These are phyloP conservation scores for Capsicum baccatum DNA, from an alignment of 257 asterid genomes.

Conservation along the genomic window DNA sequence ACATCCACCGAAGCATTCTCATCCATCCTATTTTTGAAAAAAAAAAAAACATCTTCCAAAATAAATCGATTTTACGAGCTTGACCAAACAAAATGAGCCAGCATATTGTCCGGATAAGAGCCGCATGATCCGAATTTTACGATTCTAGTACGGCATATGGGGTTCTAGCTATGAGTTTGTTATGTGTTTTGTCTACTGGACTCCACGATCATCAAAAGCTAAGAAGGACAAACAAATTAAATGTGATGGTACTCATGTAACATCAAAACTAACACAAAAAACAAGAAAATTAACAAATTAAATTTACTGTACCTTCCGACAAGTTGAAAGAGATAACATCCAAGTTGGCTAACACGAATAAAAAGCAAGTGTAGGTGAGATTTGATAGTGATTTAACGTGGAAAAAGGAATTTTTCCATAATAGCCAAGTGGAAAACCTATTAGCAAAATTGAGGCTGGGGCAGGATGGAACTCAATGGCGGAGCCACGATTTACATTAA, in stretches of 20 bases:
- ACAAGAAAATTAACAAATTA: background rate
- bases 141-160: conserved; percentile 18
- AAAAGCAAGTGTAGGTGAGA: conserved; percentile 20
- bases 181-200: conserved; percentile 32
- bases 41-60: no score
- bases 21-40: no score
- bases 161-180: conserved; percentile 22
- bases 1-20: no score
- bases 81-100: background rate
- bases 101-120: conserved; percentile 31
- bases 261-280: conserved; percentile 8
- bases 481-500: no score
- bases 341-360: conserved; percentile 15
- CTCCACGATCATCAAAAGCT: conserved; percentile 13
- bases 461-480: no score
- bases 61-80: no score
- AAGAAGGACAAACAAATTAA: background rate
- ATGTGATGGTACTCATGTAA: background rate
- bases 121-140: conserved; percentile 36
- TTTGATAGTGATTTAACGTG: conserved; percentile 10
- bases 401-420: conserved; percentile 20
- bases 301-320: background rate
- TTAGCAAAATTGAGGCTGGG: background rate
- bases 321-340: conserved; percentile 4
- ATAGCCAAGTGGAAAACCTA: conserved; percentile 23